phyloP scores from a whole-genome alignment of 768 basidiomycete species.

The Hericium rajendrae region DNA sequence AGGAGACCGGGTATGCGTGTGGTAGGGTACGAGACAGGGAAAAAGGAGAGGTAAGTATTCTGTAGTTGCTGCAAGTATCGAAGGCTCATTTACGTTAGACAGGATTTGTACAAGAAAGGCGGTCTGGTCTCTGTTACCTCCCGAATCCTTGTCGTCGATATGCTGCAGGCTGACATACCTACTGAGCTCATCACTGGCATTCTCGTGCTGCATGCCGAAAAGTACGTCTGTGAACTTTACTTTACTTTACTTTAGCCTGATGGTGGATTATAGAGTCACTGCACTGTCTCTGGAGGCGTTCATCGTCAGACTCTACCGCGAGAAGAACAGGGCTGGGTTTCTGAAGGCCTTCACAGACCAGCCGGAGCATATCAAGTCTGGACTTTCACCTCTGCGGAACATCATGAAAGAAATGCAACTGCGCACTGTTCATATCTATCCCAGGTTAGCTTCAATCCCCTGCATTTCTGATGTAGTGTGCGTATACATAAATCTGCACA shows the following conservation, averaged over 20 bases:
- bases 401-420: slow-evolving; percentile 91
- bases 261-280: slow-evolving; percentile 49
- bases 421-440: slow-evolving; percentile 84
- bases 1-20: slow-evolving; percentile 76
- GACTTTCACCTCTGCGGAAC: slow-evolving; percentile 82
- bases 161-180: slow-evolving; percentile 82
- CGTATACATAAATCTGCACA: slow-evolving; percentile 18
- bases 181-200: slow-evolving; percentile 82
- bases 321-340: slow-evolving; percentile 85
- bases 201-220: slow-evolving; percentile 85
- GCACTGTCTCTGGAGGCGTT: slow-evolving; percentile 84
- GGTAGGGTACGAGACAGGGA: slow-evolving; percentile 72
- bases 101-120: slow-evolving; percentile 78
- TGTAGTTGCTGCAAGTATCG: background rate
- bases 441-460: slow-evolving; percentile 43
- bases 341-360: slow-evolving; percentile 97
- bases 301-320: slow-evolving; percentile 82
- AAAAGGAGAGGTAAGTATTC: slow-evolving; percentile 60
- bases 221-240: slow-evolving; percentile 33
- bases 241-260: background rate
- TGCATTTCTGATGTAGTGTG: too few relatives aligned
- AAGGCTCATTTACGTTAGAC: slow-evolving; percentile 27
- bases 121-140: slow-evolving; percentile 90
- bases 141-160: slow-evolving; percentile 89
- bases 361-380: slow-evolving; percentile 89